Conservation (phyloP, 148 eudicot species). For the Linanthus parryae region DNA sequence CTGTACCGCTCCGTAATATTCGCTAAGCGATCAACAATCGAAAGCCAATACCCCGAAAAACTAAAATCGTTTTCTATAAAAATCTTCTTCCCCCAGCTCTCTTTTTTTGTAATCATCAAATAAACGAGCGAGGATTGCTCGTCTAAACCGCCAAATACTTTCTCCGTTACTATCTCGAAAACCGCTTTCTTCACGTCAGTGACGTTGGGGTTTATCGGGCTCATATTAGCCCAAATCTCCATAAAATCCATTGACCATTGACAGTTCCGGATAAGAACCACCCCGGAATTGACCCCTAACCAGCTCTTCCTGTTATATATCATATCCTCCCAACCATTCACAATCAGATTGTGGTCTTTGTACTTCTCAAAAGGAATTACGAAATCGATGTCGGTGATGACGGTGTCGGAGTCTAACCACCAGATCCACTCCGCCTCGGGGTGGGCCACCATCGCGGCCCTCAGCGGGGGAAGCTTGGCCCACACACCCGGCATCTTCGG, state of each 20-base stretch:
- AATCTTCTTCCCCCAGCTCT: slow-evolving; percentile 1
- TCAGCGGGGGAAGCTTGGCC: no score
- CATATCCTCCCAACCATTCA: slow-evolving; percentile 57
- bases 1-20: background rate
- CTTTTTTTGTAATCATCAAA: slow-evolving; percentile 2
- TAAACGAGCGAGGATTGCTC: slow-evolving; percentile 4
- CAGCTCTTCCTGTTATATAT: slow-evolving; percentile 18
- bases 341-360: slow-evolving; percentile 33
- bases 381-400: slow-evolving; percentile 70
- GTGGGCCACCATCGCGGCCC: slow-evolving; percentile 77
- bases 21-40: background rate
- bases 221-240: background rate
- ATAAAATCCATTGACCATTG: slow-evolving; percentile 9
- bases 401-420: slow-evolving; percentile 83
- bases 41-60: slow-evolving; percentile 13
- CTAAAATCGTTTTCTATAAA: background rate
- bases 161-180: background rate
- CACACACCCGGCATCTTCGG: slow-evolving; percentile 42
- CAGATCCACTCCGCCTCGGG: slow-evolving; percentile 81
- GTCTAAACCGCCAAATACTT: background rate
- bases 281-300: background rate
- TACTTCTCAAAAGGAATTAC: slow-evolving; percentile 39
- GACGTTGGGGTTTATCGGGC: background rate
- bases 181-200: background rate
- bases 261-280: slow-evolving; percentile 7